Evolutionary conservation across 129 eudicot species (phyloP).

Genomic region (Flaveria trinervia): DNA sequence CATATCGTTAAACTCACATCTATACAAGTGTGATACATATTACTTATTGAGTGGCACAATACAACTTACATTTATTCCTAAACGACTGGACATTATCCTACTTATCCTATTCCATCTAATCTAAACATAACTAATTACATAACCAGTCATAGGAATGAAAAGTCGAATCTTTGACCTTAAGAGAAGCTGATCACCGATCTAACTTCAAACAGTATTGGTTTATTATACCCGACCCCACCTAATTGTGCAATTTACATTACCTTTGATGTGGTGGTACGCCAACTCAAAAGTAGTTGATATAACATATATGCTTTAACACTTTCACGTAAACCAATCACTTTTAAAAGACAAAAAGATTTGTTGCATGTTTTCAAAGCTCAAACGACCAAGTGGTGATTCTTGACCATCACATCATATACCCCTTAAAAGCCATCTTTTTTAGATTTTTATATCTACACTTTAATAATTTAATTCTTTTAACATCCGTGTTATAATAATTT

Average conservation of each 20-base stretch:
- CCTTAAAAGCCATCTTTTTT: constrained; percentile 14
- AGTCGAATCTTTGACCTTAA: no score
- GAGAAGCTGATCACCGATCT: no score
- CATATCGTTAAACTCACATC: no score
- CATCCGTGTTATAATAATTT: background rate
- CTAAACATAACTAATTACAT: no score
- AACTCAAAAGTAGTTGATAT: constrained; percentile 20
- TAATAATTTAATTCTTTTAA: background rate
- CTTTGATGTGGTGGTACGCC: constrained; percentile 23
- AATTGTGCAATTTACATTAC: background rate
- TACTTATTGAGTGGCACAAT: no score
- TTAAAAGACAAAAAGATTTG: constrained; percentile 23
- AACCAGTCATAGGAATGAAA: no score
- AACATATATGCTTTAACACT: constrained; percentile 24
- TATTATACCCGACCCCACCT: no score
- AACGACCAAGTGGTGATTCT: constrained; percentile 17
- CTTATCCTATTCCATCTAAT: no score
- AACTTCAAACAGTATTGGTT: no score
- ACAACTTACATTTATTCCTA: no score
- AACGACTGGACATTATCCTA: no score
- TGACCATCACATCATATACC: constrained; percentile 34
- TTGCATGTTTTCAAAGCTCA: constrained; percentile 29
- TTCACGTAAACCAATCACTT: constrained; percentile 30
- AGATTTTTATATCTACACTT: constrained; percentile 25
- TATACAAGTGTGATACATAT: no score